Conservation (phyloP, 495 filamentous ascomycete species). For the Penicillium robsamsonii region DNA sequence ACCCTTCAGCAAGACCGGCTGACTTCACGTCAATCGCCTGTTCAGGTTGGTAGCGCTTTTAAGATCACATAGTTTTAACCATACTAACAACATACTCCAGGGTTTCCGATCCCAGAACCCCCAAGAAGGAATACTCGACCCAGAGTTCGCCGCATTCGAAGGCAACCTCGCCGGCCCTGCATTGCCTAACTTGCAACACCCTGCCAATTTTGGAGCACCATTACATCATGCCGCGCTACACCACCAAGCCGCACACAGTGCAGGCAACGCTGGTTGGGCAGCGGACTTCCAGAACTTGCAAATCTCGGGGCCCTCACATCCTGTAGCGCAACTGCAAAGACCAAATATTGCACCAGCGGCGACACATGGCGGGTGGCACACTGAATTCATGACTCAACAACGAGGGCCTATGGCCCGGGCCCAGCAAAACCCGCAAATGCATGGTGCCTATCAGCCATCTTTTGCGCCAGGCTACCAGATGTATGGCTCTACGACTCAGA, state of each 20-base stretch:
- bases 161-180: conserved; percentile 42
- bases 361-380: conserved; percentile 49
- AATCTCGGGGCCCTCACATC: conserved; percentile 37
- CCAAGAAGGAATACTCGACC: conserved; percentile 57
- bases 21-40: conserved; percentile 48
- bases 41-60: conserved; percentile 46
- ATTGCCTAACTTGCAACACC: conserved; percentile 33
- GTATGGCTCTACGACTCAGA: conserved; percentile 25
- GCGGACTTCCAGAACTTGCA: conserved; percentile 51
- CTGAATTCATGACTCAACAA: conserved; percentile 49
- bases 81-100: conserved; percentile 36
- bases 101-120: conserved; percentile 61
- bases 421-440: conserved; percentile 26
- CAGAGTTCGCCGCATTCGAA: conserved; percentile 72
- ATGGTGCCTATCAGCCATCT: conserved; percentile 32
- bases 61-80: not conserved
- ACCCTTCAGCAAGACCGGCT: conserved; percentile 84
- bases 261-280: conserved; percentile 40
- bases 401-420: conserved; percentile 19
- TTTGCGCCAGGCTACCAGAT: conserved; percentile 32
- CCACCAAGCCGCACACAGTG: conserved; percentile 21
- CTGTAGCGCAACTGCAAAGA: conserved; percentile 34
- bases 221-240: conserved; percentile 19
- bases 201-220: conserved; percentile 24
- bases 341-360: conserved; percentile 28